Base-by-base conservation (phyloP, 495 filamentous ascomycete species). In the Hypoxylon intermedium region DNA sequence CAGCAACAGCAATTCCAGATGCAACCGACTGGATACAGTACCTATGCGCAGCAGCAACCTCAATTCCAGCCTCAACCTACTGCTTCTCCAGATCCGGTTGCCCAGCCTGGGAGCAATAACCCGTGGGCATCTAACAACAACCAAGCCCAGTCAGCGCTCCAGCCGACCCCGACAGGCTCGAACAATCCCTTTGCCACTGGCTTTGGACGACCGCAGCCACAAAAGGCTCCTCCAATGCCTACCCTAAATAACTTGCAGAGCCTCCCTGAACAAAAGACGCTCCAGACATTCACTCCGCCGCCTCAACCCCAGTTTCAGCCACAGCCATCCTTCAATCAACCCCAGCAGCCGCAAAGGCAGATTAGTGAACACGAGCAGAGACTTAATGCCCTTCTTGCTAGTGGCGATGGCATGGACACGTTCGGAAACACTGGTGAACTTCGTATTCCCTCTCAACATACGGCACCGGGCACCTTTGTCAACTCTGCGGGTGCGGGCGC, bases 371-470 rank as follows among this genome's bases (percentile, higher is more conserved):
- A 96, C 64, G 87, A 92, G 65, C 84, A 88, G n/a, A 86, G 82
- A 67, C 86, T 99, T 51, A 97, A 98, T 64, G 85, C 89, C n/a
- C 87, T 99, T 9, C 84, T 99, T 38, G 83, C 89, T 6, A 80
- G 80, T 18, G 92, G 94, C 53, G 95, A 97, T 38, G 94, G 94
- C 18, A 87, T 92, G 77, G 94, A 99, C 71, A 98, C 95, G 0
- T 99, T 97, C 71, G 94, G 94, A 47, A 99, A 99, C 68, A 89
- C 89, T 33, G 94, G 94, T 50, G 87, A 98, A 49, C 81, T 97
- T 24, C 92, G 94, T 73, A 96, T 99, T 63, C 95, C 94, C 1
- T 86, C 94, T 28, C 94, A 99, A 73, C 94, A 99, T 74, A 99
- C 94, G 0, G 92, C 94, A 0, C 95, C 95, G 2, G 94, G 94